Percentiles rank a stretch among this genome's conserved stretches.
phyloP scores from a whole-genome alignment of 2,329 filamentous ascomycete species.

The Neoarthrinium moseri region DNA sequence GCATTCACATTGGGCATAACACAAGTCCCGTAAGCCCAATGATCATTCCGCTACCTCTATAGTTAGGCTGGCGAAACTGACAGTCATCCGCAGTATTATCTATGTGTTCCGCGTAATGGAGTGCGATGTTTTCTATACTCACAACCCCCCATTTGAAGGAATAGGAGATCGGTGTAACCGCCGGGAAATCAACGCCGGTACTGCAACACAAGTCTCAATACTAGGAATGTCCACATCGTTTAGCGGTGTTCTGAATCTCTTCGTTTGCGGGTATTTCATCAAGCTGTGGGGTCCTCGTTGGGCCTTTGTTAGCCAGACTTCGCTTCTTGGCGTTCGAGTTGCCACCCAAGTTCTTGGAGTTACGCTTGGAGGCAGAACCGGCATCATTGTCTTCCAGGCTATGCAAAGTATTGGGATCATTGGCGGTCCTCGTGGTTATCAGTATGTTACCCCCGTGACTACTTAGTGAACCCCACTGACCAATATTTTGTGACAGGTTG shows the following conservation, averaged over 20 bases:
- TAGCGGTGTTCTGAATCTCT: slow-evolving; percentile 63
- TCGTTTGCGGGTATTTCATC: slow-evolving; percentile 65
- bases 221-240: slow-evolving; percentile 67
- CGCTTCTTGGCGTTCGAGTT: slow-evolving; percentile 63
- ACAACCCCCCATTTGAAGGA: slow-evolving; percentile 49
- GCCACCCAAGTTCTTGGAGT: slow-evolving; percentile 65
- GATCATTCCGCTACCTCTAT: too few relatives aligned
- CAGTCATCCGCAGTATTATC: slow-evolving; percentile 36
- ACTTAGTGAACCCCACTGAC: background rate
- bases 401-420: slow-evolving; percentile 68
- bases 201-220: slow-evolving; percentile 62
- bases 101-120: slow-evolving; percentile 72
- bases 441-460: slow-evolving; percentile 33
- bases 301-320: slow-evolving; percentile 61
- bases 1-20: slow-evolving; percentile 9
- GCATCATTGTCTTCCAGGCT: slow-evolving; percentile 67
- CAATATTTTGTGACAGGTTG: slow-evolving; percentile 27
- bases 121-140: slow-evolving; percentile 66
- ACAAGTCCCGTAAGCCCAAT: slow-evolving; percentile 11
- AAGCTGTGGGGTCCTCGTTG: slow-evolving; percentile 64
- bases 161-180: slow-evolving; percentile 55
- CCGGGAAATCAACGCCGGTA: slow-evolving; percentile 62
- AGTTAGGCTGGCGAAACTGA: too few relatives aligned
- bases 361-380: slow-evolving; percentile 54
- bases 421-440: slow-evolving; percentile 68